Conservation (phyloP, 345 rosid genomes). For the Eucalyptus microcorys region DNA sequence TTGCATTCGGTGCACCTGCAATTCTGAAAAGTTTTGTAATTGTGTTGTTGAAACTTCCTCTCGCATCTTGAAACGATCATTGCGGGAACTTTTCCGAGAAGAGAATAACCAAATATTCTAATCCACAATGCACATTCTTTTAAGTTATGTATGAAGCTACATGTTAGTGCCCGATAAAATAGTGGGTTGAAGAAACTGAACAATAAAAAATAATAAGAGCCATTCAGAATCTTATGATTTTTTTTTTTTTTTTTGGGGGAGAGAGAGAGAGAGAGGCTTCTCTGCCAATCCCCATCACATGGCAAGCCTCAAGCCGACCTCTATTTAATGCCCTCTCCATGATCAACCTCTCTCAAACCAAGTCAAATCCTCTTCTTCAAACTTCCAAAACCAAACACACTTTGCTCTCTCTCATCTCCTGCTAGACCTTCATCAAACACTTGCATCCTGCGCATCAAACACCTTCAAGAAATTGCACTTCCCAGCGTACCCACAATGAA, state of each 20-base stretch:
- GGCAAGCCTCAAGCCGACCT: background rate
- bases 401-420: background rate
- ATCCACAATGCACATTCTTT: background rate
- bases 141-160: background rate
- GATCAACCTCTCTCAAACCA: background rate
- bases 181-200: background rate
- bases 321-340: constrained; percentile 7
- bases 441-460: background rate
- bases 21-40: background rate
- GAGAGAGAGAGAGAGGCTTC: background rate
- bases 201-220: background rate
- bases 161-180: background rate
- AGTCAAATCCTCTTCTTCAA: background rate
- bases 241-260: background rate
- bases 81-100: background rate
- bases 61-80: background rate
- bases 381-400: background rate
- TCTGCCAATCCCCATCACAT: background rate
- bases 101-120: background rate
- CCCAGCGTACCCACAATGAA: constrained; percentile 10
- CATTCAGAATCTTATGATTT: constrained; percentile 1
- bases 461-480: background rate
- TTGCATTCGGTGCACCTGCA: background rate
- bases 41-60: background rate
- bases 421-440: background rate